These are phyloP conservation scores for Nadsonia starkeyi-henricii DNA, from an alignment of 1,139 yeast genomes.

Conservation along the genomic window DNA sequence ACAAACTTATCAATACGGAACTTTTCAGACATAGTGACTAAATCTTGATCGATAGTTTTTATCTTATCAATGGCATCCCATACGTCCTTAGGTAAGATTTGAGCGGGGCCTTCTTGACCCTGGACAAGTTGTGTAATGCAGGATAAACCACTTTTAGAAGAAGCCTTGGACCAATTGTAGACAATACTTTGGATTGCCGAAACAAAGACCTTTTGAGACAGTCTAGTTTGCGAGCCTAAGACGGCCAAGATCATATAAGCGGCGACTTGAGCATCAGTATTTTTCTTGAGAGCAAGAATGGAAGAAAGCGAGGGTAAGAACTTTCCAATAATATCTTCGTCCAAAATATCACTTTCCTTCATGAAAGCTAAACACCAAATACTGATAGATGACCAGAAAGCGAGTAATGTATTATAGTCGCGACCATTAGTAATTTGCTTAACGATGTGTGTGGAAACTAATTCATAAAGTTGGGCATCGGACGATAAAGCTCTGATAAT, in stretches of 20 bases:
- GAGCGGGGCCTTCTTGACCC: slow-evolving; percentile 11
- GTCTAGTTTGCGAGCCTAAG: slow-evolving; percentile 55
- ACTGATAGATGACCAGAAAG: slow-evolving; percentile 66
- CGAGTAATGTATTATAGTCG: slow-evolving; percentile 50
- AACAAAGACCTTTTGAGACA: slow-evolving; percentile 45
- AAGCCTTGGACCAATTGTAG: slow-evolving; percentile 28
- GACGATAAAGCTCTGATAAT: slow-evolving; percentile 55
- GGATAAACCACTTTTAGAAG: slow-evolving; percentile 24
- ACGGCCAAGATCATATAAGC: slow-evolving; percentile 76
- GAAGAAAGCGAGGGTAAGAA: slow-evolving; percentile 32
- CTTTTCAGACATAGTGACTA: slow-evolving; percentile 16
- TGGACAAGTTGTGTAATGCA: slow-evolving; percentile 26
- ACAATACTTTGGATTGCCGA: slow-evolving; percentile 63
- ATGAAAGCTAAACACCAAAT: slow-evolving; percentile 48
- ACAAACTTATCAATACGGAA: slow-evolving; percentile 19
- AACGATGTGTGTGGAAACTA: slow-evolving; percentile 47
- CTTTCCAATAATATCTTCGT: slow-evolving; percentile 27
- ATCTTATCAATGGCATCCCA: slow-evolving; percentile 16
- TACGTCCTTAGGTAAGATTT: slow-evolving; percentile 13
- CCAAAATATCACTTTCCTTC: slow-evolving; percentile 23
- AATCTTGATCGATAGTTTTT: slow-evolving; percentile 13
- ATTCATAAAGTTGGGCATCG: slow-evolving; percentile 52
- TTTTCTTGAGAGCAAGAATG: slow-evolving; percentile 19
- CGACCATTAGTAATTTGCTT: slow-evolving; percentile 29
- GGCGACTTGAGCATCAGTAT: slow-evolving; percentile 61